Evolutionary conservation across 1,284 basidiomycete species (phyloP), one percentile per base, ranked within the genome.

Genomic region (Volvariella surrecta): DNA sequence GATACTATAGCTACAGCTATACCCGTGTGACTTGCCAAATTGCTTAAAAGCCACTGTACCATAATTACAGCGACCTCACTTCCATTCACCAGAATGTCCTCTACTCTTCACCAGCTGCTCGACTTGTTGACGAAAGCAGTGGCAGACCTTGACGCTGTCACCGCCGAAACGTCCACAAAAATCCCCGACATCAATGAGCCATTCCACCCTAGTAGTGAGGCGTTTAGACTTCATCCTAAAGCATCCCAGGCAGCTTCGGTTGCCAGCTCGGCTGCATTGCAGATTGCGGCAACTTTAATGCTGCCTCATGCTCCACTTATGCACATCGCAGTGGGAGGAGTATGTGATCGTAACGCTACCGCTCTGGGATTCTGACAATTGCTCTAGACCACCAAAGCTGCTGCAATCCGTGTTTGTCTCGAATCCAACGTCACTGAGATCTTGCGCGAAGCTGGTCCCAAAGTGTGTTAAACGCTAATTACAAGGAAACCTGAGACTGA

Each of bases 341-440:
- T 10, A 30, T n/a, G 13, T 19, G n/a, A 13, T 20, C n/a, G 18
- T 39, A 19, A 3, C 13, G 42, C 42, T 19, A 22, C 37, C 24
- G 38, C 24, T 28, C 11, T 28, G 6, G 6, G 24, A 28, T 6
- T 28, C 24, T 28, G n/a, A n/a, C n/a, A n/a, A n/a, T 28, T 28
- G 24, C 11, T 28, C 11, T 28, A 55, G 50, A 50, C 53, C 38
- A 46, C 50, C 28, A 52, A 50, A 21, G 37, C 54, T 1, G 50
- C 54, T 18, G 52, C 54, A 11, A 32, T 66, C 6, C 49, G 59
- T 2, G 53, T 55, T 16, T 61, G 55, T 10, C 43, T 61, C 4
- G 61, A 62, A 35, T 50, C 56, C 1, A 62, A 64, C 44, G 57
- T 66, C 10, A 56, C 57, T 0, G 66, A 68, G 40, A 60, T 65